phyloP scores from a whole-genome alignment of 768 basidiomycete species.

The Boletales sp. region DNA sequence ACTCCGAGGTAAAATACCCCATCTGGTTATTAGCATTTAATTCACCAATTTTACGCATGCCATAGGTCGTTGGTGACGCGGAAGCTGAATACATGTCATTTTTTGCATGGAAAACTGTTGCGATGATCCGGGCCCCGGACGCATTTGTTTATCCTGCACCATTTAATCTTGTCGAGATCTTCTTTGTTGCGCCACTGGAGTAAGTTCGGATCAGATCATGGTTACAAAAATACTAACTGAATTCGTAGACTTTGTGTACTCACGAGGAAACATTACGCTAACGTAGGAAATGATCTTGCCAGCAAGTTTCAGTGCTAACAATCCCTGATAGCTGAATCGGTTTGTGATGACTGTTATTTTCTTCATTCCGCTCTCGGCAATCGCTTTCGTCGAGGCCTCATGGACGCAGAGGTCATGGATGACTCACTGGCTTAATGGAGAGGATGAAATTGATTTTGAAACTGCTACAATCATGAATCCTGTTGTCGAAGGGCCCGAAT shows the following conservation, averaged over 20 bases:
- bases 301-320: neutral
- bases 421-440: slow-evolving; percentile 59
- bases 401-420: slow-evolving; percentile 59
- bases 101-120: slow-evolving; percentile 83
- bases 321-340: slow-evolving; percentile 59
- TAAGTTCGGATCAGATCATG: slow-evolving; percentile 36
- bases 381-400: slow-evolving; percentile 73
- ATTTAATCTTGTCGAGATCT: slow-evolving; percentile 82
- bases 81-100: slow-evolving; percentile 89
- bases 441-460: slow-evolving; percentile 58
- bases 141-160: slow-evolving; percentile 84
- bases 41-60: slow-evolving; percentile 2
- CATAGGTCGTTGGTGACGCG: slow-evolving; percentile 74
- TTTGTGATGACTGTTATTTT: slow-evolving; percentile 77
- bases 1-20: slow-evolving; percentile 65
- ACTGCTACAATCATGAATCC: slow-evolving; percentile 57
- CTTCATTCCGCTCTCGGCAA: slow-evolving; percentile 68
- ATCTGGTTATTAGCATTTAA: neutral
- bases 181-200: slow-evolving; percentile 86
- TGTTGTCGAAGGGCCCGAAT: slow-evolving; percentile 50
- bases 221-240: slow-evolving; percentile 1
- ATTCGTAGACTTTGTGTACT: slow-evolving; percentile 42
- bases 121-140: slow-evolving; percentile 85
- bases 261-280: slow-evolving; percentile 53
- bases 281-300: slow-evolving; percentile 32